Base-by-base conservation (phyloP, 2,329 filamentous ascomycete genomes). In the Aspergillus melleus region DNA sequence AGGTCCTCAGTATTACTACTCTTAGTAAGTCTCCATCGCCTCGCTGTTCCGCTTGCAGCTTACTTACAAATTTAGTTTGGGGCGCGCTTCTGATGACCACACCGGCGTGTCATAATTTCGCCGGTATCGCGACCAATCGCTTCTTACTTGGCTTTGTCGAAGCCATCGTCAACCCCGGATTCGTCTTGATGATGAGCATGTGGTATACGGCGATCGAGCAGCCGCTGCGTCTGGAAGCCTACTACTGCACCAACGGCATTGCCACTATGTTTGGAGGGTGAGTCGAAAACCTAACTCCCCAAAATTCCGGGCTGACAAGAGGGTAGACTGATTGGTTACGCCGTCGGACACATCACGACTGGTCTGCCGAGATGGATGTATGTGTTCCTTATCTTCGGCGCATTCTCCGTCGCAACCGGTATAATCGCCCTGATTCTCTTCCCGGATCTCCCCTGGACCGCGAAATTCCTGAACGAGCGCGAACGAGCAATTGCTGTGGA, bases 261-360 rank as follows among this genome's bases (percentile, higher is more conserved):
- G 85, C 84, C 2, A 85, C 83, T 12, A 86, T 86, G 81, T 84
- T 87, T 57, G 85, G 85, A n/a, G 84, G 70, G 67, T 71, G 80
- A 42, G 71, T 70, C 12, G 3, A 14, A 5, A 6, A n/a, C 44
- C 36, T 14, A 8, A 8, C 16, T 26, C 2, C 19, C 16, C 11
- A 46, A 9, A 30, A 6, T 12, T 19, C 24, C 36, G 32, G n/a
- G 5, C 44, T 29, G 36, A 54, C 55, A 44, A 62, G 1, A 10
- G 19, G 16, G 10, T n/a, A 69, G 68, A 0, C 70, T 86, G 1
- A 79, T 86, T 10, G 83, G 83, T 1, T 87, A 86, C 62, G 85
- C 82, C 5, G 79, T 88, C 10, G 86, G 85, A 1, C 83, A 87
- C 66, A 88, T 87, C 64, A 79, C 74, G 0, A 76, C 79, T 4